A percentile compares a stretch with the other conserved stretches of the same genome.
These are phyloP conservation scores for Microdochium bolleyi DNA, from an alignment of 2,329 filamentous ascomycete species.

Conservation along the genomic window DNA sequence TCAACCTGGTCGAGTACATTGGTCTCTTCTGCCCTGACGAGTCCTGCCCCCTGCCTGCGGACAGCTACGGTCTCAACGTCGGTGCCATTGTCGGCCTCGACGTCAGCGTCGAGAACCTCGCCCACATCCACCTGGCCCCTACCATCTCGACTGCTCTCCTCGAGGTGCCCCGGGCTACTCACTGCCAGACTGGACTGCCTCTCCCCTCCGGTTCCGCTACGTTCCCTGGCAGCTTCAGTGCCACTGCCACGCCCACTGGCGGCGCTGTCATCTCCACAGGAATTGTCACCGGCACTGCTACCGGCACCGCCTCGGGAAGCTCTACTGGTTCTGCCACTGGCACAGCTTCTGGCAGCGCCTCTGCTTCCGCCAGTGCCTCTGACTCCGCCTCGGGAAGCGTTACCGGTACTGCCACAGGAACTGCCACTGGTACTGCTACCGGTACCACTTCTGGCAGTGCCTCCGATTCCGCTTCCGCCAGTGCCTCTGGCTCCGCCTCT, in stretches of 20 bases:
- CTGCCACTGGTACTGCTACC: slow-evolving; percentile 2
- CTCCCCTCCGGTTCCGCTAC: no score
- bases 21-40: slow-evolving; percentile 27
- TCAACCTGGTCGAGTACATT: slow-evolving; percentile 47
- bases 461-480: slow-evolving; percentile 1
- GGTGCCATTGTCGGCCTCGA: slow-evolving; percentile 25
- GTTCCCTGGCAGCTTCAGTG: no score
- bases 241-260: no score
- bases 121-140: slow-evolving; percentile 29
- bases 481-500: background rate
- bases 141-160: slow-evolving; percentile 31
- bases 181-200: slow-evolving; percentile 18
- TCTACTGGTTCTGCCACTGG: background rate
- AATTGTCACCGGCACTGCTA: slow-evolving; percentile 1
- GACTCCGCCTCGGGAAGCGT: background rate
- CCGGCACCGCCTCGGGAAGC: slow-evolving; percentile 3
- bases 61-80: slow-evolving; percentile 29
- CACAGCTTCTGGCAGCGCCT: slow-evolving; percentile 1
- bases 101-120: slow-evolving; percentile 24
- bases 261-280: background rate
- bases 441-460: slow-evolving; percentile 2
- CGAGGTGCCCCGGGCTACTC: slow-evolving; percentile 23
- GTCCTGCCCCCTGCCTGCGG: slow-evolving; percentile 25
- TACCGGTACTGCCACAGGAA: slow-evolving; percentile 2
- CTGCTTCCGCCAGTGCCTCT: background rate